Conservation (phyloP, 1,284 basidiomycete genomes). For the Marasmius oreades region DNA sequence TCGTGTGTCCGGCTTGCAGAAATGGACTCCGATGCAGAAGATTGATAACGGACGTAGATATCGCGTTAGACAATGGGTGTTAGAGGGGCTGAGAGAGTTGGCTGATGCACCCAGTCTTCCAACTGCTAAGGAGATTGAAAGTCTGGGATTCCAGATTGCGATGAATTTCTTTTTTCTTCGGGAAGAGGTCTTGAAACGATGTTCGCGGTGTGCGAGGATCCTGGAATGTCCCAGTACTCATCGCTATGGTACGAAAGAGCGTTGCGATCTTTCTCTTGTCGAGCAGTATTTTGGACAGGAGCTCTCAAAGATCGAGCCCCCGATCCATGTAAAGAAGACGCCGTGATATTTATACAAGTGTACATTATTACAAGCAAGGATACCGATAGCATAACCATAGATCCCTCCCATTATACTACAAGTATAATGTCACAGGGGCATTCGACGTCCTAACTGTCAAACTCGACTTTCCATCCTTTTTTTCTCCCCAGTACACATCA, state of each 20-base stretch:
- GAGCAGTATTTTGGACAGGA: not conserved
- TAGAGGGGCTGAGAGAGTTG: too few species aligned
- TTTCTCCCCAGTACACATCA: constrained; percentile 11
- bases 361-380: not conserved
- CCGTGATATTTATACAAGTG: not conserved
- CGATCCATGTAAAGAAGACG: too few species aligned
- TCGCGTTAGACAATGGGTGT: not conserved
- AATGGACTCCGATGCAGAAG: not conserved
- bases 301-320: not conserved
- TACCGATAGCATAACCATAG: too few species aligned
- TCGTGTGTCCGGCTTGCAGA: not conserved
- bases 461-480: constrained; percentile 1
- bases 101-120: too few species aligned
- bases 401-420: too few species aligned
- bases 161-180: too few species aligned
- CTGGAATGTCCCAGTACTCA: not conserved
- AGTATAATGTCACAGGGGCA: constrained; percentile 1
- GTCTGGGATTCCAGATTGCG: too few species aligned
- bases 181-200: too few species aligned
- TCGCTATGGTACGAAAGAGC: not conserved
- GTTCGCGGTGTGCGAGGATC: too few species aligned
- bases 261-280: not conserved
- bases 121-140: too few species aligned
- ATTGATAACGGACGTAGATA: not conserved
- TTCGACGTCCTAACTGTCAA: constrained; percentile 3